Evolutionary conservation across 345 rosid genomes (phyloP).

Genomic region (Ceriops zippeliana): DNA sequence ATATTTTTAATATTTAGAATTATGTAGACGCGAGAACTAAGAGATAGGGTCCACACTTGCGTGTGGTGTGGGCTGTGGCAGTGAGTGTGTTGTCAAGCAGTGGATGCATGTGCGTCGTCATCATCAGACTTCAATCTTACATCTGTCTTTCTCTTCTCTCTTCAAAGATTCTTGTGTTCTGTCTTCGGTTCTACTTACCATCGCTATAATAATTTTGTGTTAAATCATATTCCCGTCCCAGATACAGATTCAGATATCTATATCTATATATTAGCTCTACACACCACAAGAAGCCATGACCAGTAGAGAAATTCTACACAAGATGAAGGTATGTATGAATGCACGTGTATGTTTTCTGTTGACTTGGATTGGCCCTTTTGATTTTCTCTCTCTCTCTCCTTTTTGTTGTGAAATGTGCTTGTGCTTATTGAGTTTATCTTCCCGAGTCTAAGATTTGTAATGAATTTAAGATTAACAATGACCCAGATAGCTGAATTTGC

Average conservation of each 20-base stretch:
- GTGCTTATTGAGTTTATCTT: too few relatives aligned
- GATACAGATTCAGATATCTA: too few relatives aligned
- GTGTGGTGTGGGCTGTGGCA: too few relatives aligned
- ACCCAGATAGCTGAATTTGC: background rate
- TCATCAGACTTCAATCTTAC: conserved; percentile 6
- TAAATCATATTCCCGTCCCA: background rate
- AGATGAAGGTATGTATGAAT: conserved; percentile 57
- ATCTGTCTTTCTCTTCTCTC: conserved; percentile 17
- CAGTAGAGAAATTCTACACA: conserved; percentile 65
- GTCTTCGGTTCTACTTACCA: background rate
- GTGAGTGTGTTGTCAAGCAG: background rate
- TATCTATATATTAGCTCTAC: background rate
- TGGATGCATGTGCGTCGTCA: background rate
- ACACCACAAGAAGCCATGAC: conserved; percentile 36
- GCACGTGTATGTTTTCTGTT: background rate
- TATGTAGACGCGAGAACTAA: too few relatives aligned
- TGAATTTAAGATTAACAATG: background rate
- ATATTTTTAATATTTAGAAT: too few relatives aligned
- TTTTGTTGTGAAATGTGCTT: background rate
- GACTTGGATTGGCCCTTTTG: background rate
- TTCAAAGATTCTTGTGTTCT: background rate
- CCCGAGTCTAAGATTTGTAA: too few relatives aligned
- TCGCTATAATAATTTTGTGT: background rate
- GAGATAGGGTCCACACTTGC: too few relatives aligned
- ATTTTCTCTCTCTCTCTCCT: background rate